These are phyloP conservation scores for Davidsoniella eucalypti DNA, from an alignment of 2,329 filamentous ascomycete genomes.

Conservation along the genomic window DNA sequence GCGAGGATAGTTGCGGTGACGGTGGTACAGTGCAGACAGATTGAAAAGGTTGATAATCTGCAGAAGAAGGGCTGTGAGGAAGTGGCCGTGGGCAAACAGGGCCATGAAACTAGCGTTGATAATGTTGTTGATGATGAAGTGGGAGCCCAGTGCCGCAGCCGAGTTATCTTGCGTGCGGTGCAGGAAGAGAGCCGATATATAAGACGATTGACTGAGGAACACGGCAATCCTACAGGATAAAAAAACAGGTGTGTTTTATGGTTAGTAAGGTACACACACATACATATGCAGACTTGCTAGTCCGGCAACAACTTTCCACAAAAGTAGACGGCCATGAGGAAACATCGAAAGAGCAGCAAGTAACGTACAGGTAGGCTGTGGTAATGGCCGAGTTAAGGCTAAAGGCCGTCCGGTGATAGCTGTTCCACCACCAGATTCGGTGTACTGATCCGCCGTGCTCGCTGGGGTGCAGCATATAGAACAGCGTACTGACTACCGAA, in stretches of 20 bases:
- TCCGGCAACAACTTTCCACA: not conserved
- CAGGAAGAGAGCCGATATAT: slow-evolving; percentile 62
- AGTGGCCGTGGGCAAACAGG: slow-evolving; percentile 63
- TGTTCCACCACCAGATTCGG: slow-evolving; percentile 63
- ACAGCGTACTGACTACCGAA: slow-evolving; percentile 53
- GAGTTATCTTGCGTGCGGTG: slow-evolving; percentile 39
- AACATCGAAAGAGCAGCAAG: not conserved
- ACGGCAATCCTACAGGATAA: slow-evolving; percentile 42
- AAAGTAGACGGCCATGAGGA: slow-evolving; percentile 4
- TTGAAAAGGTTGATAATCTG: slow-evolving; percentile 72
- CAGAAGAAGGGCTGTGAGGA: slow-evolving; percentile 60
- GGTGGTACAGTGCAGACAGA: slow-evolving; percentile 63
- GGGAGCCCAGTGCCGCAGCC: slow-evolving; percentile 61
- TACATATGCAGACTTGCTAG: not conserved
- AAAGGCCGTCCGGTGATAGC: slow-evolving; percentile 52
- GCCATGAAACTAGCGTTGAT: slow-evolving; percentile 69
- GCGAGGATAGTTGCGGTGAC: slow-evolving; percentile 52
- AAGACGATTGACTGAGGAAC: slow-evolving; percentile 59
- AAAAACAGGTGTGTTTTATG: too few relatives aligned
- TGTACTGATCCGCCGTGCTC: slow-evolving; percentile 38
- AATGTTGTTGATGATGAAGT: slow-evolving; percentile 78
- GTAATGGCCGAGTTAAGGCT: slow-evolving; percentile 49
- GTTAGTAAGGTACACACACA: not conserved
- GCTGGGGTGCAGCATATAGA: slow-evolving; percentile 52
- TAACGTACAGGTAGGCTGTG: slow-evolving; percentile 57